Evolutionary conservation across 73 alveolate species (phyloP).

Genomic region (Paramecium biaurelia): DNA sequence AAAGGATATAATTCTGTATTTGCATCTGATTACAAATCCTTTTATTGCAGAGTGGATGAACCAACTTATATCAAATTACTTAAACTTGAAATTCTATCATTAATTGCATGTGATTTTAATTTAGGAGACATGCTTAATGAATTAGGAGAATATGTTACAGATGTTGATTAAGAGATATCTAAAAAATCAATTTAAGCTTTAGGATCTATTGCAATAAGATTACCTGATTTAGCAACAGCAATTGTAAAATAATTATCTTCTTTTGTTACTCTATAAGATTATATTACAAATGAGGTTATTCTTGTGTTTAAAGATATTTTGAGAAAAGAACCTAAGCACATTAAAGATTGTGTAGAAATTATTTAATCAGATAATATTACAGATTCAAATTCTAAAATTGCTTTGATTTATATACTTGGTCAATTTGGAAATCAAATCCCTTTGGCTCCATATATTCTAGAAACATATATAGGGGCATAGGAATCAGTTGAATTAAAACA

Average conservation of each 20-base stretch:
- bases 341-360: conserved; percentile 53
- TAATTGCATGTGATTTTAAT: conserved; percentile 70
- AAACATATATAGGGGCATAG: conserved; percentile 14
- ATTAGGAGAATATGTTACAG: conserved; percentile 92
- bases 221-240: conserved; percentile 72
- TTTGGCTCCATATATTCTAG: conserved; percentile 54
- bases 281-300: conserved; percentile 77
- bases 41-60: conserved; percentile 96
- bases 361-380: conserved; percentile 44
- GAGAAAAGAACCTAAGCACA: conserved; percentile 52
- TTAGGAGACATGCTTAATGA: conserved; percentile 84
- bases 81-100: conserved; percentile 87
- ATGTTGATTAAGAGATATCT: conserved; percentile 84
- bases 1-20: conserved; percentile 65
- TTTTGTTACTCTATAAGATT: conserved; percentile 75
- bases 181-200: conserved; percentile 82
- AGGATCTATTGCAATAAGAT: conserved; percentile 77
- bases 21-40: conserved; percentile 90
- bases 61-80: conserved; percentile 93
- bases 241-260: conserved; percentile 77
- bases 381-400: conserved; percentile 58
- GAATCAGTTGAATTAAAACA: conserved; percentile 57
- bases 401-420: conserved; percentile 58
- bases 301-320: conserved; percentile 67
- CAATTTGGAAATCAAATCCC: conserved; percentile 45